Evolutionary conservation across 2,329 filamentous ascomycete genomes (phyloP).

Genomic region (Penicillium freii): DNA sequence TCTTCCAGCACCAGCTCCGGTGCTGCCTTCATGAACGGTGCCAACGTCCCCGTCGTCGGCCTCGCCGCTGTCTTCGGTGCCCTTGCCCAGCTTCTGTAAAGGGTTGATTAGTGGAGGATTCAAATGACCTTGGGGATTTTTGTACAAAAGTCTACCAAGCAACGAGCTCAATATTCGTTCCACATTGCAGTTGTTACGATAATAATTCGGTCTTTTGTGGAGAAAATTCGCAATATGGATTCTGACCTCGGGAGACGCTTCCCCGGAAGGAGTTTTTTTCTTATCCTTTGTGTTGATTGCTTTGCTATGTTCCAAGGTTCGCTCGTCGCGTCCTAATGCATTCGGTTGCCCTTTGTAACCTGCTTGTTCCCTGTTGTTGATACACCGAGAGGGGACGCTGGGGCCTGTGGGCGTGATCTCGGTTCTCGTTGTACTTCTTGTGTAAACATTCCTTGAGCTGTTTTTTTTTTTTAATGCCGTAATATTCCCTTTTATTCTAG

Average conservation of each 20-base stretch:
- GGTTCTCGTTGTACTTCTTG: constrained; percentile 16
- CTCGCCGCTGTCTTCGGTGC: constrained; percentile 46
- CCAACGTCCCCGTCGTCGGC: constrained; percentile 41
- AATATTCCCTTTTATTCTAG: constrained; percentile 3
- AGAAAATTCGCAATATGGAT: constrained; percentile 30
- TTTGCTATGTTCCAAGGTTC: constrained; percentile 19
- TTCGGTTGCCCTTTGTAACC: constrained; percentile 22
- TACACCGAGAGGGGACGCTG: constrained; percentile 2
- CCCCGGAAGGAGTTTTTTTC: constrained; percentile 24
- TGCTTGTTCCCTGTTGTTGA: constrained; percentile 9
- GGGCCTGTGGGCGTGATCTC: background rate
- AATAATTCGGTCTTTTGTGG: constrained; percentile 42
- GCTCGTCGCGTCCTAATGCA: constrained; percentile 20
- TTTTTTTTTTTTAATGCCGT: constrained; percentile 16
- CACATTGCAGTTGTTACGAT: constrained; percentile 41
- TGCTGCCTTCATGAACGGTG: constrained; percentile 37
- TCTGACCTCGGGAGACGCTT: constrained; percentile 21
- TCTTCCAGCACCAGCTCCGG: constrained; percentile 36
- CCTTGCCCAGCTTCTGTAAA: constrained; percentile 50
- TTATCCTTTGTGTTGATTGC: constrained; percentile 16
- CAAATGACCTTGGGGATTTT: constrained; percentile 26
- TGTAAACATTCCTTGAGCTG: constrained; percentile 27
- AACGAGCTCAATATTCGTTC: constrained; percentile 31
- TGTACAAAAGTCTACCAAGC: constrained; percentile 41
- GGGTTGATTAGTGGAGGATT: constrained; percentile 26